Base-by-base conservation (phyloP, 306 rosid genomes). In the Sicyos baderoa region DNA sequence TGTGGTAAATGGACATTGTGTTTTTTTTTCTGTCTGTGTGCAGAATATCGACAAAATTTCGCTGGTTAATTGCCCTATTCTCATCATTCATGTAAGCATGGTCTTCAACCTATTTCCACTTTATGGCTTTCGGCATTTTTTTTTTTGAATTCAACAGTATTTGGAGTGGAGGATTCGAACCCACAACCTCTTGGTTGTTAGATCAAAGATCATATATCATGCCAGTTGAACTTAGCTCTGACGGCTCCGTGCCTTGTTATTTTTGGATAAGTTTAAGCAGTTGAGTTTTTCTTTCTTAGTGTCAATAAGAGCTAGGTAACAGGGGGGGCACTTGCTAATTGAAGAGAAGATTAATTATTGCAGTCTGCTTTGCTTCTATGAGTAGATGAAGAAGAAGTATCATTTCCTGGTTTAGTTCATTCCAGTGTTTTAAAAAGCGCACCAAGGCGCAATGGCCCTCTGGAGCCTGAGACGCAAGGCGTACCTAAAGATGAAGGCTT, bases 11-110 rank as follows among this genome's bases (percentile, higher is more conserved):
- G 60, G 37, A 35, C 73, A 51, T 42, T 49, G 58, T 44, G 52
- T 74, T 74, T 71, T 48, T 71, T 48, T 25, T 25, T 25, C 3
- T 11, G 71, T 76, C 44, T 76, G 0, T 48, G 51, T 47, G 75
- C 91, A 86, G 91, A 86, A 86, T 75, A 74, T 86, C 7, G 91
- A 86, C 82, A 86, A 86, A 75, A 84, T 86, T 73, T 86, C 88
- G 12, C 81, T 49, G 53, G 86, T 86, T 67, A 80, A 76, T 62
- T 84, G 91, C 74, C 88, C 91, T 0, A 84, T 86, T 82, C 91
- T 86, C 68, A 78, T 86, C 72, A 82, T 86, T 76, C 91, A 86
- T 58, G 91, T 86, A 84, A 86, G 91, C 68, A 35, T 62, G 58
- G 74, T 68, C 77, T 72, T 54, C 22, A 56, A 71, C 62, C 53